phyloP scores from a whole-genome alignment of 1,284 basidiomycete species.

The Xerocomus minutiporus region DNA sequence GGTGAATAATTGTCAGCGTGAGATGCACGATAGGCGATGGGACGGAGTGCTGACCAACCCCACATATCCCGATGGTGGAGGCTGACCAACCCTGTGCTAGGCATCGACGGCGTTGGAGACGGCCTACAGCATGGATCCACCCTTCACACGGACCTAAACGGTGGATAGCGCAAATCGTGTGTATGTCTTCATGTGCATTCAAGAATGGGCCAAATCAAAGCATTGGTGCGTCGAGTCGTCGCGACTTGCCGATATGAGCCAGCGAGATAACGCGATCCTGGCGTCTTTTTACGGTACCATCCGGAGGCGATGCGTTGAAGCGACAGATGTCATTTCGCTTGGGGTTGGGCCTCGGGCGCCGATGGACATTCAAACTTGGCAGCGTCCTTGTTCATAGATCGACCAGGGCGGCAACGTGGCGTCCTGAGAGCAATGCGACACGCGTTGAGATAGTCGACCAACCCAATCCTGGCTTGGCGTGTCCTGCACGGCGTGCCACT shows the following conservation, averaged over 20 bases:
- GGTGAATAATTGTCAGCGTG: neutral
- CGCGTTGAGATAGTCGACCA: neutral
- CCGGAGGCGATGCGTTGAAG: too few species aligned
- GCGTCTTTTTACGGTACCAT: too few species aligned
- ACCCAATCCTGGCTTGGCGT: neutral
- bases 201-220: too few species aligned
- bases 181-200: neutral
- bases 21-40: neutral
- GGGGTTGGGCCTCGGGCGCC: neutral
- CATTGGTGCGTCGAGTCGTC: too few species aligned
- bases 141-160: neutral
- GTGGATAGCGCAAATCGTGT: neutral
- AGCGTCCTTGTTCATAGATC: neutral
- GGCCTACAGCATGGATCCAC: neutral
- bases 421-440: neutral
- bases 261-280: too few species aligned
- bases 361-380: neutral
- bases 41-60: neutral
- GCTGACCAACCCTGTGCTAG: neutral
- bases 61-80: neutral
- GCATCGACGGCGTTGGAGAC: neutral
- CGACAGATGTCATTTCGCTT: neutral
- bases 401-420: neutral
- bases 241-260: too few species aligned
- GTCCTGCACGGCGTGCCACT: neutral